phyloP scores from a whole-genome alignment of 805 yeast species.

The Starmera caribaea region DNA sequence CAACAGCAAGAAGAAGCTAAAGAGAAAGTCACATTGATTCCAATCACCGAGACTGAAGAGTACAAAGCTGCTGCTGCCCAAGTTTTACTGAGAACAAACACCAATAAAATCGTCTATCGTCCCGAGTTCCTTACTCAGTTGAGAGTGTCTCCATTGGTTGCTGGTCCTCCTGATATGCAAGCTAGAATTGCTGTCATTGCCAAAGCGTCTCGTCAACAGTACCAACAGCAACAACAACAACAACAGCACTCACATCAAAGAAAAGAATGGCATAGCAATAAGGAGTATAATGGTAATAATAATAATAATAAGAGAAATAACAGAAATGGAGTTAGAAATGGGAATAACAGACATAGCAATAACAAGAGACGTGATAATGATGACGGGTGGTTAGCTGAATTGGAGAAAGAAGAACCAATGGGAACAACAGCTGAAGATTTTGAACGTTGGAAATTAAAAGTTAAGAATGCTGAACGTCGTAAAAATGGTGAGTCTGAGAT shows the following conservation, averaged over 20 bases:
- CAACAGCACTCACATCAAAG: too few relatives aligned
- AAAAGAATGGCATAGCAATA: neutral
- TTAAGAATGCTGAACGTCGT: constrained; percentile 25
- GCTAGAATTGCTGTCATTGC: constrained; percentile 7
- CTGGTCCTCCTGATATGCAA: constrained; percentile 12
- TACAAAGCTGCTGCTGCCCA: constrained; percentile 8
- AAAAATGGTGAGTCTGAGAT: constrained; percentile 20
- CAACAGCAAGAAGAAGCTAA: neutral
- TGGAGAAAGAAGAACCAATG: constrained; percentile 11
- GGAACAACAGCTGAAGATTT: constrained; percentile 22
- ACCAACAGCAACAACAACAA: constrained; percentile 1
- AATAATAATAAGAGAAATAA: constrained; percentile 5
- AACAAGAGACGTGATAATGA: constrained; percentile 9
- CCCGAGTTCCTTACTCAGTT: constrained; percentile 5
- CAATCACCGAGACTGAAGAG: neutral
- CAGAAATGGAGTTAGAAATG: constrained; percentile 7
- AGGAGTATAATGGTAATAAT: neutral
- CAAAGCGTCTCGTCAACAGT: constrained; percentile 3
- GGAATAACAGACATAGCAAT: constrained; percentile 8
- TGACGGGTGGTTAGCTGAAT: constrained; percentile 11
- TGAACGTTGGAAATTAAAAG: constrained; percentile 29
- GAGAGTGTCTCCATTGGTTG: constrained; percentile 6
- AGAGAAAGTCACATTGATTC: too few relatives aligned
- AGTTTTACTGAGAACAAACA: constrained; percentile 8
- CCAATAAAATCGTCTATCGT: constrained; percentile 9